Conservation (phyloP, 2,329 filamentous ascomycete genomes). For the Scedosporium minutisporum region DNA sequence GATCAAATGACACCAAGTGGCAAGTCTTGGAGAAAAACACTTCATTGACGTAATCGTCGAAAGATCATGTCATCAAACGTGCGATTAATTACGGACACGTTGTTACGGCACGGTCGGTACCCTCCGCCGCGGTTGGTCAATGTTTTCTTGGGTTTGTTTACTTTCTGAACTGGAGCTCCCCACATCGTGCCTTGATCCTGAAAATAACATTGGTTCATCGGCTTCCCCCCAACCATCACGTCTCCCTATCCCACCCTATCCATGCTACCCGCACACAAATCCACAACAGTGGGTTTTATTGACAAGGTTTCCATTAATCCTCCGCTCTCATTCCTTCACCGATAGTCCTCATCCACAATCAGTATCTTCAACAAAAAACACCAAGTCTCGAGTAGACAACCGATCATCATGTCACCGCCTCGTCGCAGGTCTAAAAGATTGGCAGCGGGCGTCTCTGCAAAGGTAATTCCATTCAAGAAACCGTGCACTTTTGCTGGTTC, state of each 20-base stretch:
- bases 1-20: no score
- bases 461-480: not conserved
- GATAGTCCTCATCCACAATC: not conserved
- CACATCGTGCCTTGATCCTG: not conserved
- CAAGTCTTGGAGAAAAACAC: no score
- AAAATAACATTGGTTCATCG: not conserved
- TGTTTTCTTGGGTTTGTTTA: conserved; percentile 5
- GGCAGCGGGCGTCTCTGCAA: conserved; percentile 15
- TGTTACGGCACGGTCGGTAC: conserved; percentile 1
- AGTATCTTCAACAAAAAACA: not conserved
- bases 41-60: not conserved
- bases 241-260: not conserved
- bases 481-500: not conserved
- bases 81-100: not conserved
- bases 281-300: not conserved
- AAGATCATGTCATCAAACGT: not conserved
- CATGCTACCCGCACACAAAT: conserved; percentile 1
- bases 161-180: conserved; percentile 5
- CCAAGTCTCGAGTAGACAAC: conserved; percentile 3
- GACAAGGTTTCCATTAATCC: not conserved
- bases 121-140: not conserved
- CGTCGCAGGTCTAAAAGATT: conserved; percentile 35
- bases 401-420: conserved; percentile 26
- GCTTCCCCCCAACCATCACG: not conserved
- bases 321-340: not conserved